Conservation (phyloP, 192 early-diverging fungal species). For the Coemansia sp. region DNA sequence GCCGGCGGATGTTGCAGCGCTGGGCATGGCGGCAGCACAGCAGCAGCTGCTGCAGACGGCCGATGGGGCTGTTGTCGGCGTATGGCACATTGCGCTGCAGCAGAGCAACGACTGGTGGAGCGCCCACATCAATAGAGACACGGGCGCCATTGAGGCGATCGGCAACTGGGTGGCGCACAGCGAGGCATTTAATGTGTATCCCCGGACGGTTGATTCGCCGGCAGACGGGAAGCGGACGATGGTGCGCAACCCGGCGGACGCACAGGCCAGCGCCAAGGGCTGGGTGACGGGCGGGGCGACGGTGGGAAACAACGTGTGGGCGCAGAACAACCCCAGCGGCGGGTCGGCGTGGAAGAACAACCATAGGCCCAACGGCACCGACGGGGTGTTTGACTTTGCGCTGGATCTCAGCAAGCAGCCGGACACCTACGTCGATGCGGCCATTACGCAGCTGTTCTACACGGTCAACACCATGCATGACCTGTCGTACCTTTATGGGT, state of each 20-base stretch:
- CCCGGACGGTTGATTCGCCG: constrained; percentile 79
- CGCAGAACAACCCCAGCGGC: constrained; percentile 85
- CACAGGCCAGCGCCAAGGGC: constrained; percentile 70
- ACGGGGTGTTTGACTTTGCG: constrained; percentile 66
- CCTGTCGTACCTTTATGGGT: constrained; percentile 85
- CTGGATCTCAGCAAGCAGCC: constrained; percentile 70
- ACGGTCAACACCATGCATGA: constrained; percentile 92
- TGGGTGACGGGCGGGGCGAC: constrained; percentile 75
- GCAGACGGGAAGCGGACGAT: constrained; percentile 63
- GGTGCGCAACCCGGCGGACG: constrained; percentile 59
- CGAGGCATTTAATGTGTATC: constrained; percentile 76
- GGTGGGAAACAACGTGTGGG: constrained; percentile 91
- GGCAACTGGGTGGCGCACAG: constrained; percentile 74
- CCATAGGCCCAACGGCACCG: constrained; percentile 56
- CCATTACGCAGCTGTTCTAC: constrained; percentile 91
- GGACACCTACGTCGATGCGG: constrained; percentile 70
- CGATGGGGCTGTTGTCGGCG: constrained; percentile 61
- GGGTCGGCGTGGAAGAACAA: constrained; percentile 78
- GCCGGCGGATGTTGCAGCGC: constrained; percentile 37
- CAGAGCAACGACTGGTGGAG: constrained; percentile 79
- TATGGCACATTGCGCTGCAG: constrained; percentile 83
- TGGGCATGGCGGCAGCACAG: constrained; percentile 49
- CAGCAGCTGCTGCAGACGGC: constrained; percentile 68
- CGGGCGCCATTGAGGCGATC: constrained; percentile 67
- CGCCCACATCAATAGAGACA: constrained; percentile 62